phyloP scores from a whole-genome alignment of 1,139 yeast species.

The Hansenula sp. region DNA sequence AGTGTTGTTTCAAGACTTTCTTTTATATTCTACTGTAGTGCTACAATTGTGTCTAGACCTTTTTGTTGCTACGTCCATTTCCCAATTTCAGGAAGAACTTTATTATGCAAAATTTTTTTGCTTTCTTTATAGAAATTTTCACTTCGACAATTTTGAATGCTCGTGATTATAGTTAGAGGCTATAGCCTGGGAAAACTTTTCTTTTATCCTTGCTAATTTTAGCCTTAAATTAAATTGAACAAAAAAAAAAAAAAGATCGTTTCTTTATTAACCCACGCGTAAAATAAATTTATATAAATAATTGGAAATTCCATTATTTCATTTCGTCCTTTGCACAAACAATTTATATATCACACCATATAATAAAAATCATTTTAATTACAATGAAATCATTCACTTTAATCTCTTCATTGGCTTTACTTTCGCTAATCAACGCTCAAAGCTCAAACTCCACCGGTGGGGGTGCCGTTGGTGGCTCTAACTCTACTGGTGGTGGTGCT shows the following conservation, averaged over 20 bases:
- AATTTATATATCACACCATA: not conserved
- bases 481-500: constrained; percentile 1
- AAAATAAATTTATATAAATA: too few relatives aligned
- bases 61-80: not conserved
- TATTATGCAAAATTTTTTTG: not conserved
- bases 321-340: not conserved
- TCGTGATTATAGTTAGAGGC: too few relatives aligned
- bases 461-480: constrained; percentile 1
- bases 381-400: constrained; percentile 2
- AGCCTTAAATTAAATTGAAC: too few relatives aligned
- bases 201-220: not conserved
- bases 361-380: too few relatives aligned
- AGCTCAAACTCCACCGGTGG: constrained; percentile 2
- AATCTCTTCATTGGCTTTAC: not conserved
- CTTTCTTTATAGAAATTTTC: too few relatives aligned
- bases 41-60: not conserved
- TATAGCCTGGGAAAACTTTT: not conserved
- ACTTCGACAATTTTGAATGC: too few relatives aligned
- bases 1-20: too few relatives aligned
- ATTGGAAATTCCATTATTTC: not conserved
- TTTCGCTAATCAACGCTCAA: not conserved
- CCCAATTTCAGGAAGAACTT: not conserved
- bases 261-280: too few relatives aligned
- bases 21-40: not conserved
- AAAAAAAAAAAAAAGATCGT: too few relatives aligned